Conservation (phyloP, 2,329 filamentous ascomycete genomes). For the Huntiella moniliformis region DNA sequence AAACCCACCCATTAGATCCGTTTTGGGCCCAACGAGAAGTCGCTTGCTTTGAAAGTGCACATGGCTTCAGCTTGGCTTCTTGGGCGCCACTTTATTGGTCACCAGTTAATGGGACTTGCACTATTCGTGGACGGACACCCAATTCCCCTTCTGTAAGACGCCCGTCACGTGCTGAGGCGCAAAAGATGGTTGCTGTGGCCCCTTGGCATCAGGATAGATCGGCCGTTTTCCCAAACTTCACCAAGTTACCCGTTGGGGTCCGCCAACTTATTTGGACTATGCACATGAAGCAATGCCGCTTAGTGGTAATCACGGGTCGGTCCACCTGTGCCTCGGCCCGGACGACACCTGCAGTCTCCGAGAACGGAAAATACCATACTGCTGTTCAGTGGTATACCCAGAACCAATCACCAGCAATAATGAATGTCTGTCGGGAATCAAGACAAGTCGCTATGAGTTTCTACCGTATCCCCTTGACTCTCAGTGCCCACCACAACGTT, state of each 20-base stretch:
- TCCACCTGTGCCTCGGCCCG: not conserved
- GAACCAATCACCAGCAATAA: constrained; percentile 12
- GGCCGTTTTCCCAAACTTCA: constrained; percentile 10
- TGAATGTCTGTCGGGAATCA: constrained; percentile 13
- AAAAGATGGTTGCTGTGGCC: too few species aligned
- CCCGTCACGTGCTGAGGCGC: too few species aligned
- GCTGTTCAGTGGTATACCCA: constrained; percentile 13
- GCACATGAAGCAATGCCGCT: constrained; percentile 11
- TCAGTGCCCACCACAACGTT: not conserved
- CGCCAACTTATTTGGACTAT: constrained; percentile 13
- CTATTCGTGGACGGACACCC: too few species aligned
- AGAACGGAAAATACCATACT: constrained; percentile 10
- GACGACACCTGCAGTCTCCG: constrained; percentile 5
- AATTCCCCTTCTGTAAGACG: too few species aligned
- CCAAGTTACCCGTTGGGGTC: constrained; percentile 12
- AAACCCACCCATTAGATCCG: too few species aligned
- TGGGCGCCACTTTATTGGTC: too few species aligned
- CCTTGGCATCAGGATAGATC: too few species aligned
- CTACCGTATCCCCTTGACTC: constrained; percentile 14
- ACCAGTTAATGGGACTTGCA: too few species aligned
- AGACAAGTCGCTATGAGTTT: constrained; percentile 12
- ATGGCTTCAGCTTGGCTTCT: too few species aligned
- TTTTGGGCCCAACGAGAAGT: too few species aligned
- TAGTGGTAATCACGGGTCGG: constrained; percentile 12
- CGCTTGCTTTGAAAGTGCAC: too few species aligned